These are phyloP conservation scores for Flaveria sonorensis DNA, from an alignment of 129 eudicot genomes.

Conservation along the genomic window DNA sequence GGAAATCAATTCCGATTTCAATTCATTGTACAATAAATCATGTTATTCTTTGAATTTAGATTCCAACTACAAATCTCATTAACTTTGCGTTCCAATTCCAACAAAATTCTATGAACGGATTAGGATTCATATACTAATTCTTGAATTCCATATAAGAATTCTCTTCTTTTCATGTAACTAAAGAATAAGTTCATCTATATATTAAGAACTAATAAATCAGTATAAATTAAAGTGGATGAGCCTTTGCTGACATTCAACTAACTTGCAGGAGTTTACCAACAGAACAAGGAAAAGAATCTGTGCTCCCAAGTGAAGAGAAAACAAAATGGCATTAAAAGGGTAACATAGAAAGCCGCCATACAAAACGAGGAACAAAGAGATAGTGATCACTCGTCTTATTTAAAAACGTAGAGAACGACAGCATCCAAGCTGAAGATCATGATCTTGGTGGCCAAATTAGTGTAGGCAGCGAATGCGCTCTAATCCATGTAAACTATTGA, in stretches of 20 bases:
- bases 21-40: not conserved
- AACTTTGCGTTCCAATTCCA: not conserved
- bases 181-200: not conserved
- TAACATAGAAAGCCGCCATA: not conserved
- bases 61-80: not conserved
- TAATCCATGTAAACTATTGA: too few relatives aligned
- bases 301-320: slow-evolving; percentile 21
- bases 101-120: not conserved
- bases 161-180: not conserved
- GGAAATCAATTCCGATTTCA: not conserved
- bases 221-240: not conserved
- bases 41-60: not conserved
- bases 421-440: too few relatives aligned
- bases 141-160: not conserved
- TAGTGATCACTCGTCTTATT: too few relatives aligned
- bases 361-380: too few relatives aligned
- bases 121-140: not conserved
- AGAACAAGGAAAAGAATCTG: slow-evolving; percentile 11
- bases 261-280: slow-evolving; percentile 27
- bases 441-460: too few relatives aligned
- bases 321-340: slow-evolving; percentile 30
- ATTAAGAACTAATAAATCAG: not conserved
- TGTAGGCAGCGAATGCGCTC: too few relatives aligned
- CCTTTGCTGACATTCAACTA: slow-evolving; percentile 17
- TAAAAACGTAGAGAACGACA: too few relatives aligned